These are phyloP conservation scores for Perkinsus marinus DNA, from an alignment of 169 alveolate genomes.

Conservation along the genomic window DNA sequence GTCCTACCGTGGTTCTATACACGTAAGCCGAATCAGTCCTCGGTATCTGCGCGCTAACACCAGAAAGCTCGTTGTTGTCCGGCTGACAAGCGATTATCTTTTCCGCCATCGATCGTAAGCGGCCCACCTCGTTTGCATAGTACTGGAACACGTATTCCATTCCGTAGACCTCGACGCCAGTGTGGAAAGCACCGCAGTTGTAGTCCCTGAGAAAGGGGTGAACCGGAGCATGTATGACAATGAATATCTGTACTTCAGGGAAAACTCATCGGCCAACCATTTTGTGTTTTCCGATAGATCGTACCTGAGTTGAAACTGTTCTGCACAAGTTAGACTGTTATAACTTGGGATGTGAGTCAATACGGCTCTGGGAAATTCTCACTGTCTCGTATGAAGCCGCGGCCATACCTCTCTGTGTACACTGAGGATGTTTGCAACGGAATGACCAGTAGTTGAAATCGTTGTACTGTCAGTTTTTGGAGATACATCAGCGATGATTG, in stretches of 20 bases:
- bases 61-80: neutral
- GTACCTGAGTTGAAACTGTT: neutral
- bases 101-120: too few species aligned
- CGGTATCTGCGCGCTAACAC: neutral
- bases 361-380: too few species aligned
- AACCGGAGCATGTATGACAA: neutral
- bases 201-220: slow-evolving; percentile 9
- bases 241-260: neutral
- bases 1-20: neutral
- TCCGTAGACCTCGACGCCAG: slow-evolving; percentile 28
- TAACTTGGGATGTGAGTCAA: too few species aligned
- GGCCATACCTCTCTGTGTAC: too few species aligned
- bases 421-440: too few species aligned
- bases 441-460: too few species aligned
- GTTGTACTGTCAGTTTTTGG: too few species aligned
- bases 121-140: neutral
- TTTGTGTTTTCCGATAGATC: neutral
- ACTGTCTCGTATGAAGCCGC: too few species aligned
- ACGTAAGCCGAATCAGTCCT: neutral
- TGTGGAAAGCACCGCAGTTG: slow-evolving; percentile 25
- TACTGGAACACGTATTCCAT: slow-evolving; percentile 9
- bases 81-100: neutral
- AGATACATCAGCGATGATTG: too few species aligned
- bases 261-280: neutral
- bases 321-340: neutral